These are phyloP conservation scores for Aegilops longissima DNA, from an alignment of 176 grass and related monocot genomes.

Conservation along the genomic window DNA sequence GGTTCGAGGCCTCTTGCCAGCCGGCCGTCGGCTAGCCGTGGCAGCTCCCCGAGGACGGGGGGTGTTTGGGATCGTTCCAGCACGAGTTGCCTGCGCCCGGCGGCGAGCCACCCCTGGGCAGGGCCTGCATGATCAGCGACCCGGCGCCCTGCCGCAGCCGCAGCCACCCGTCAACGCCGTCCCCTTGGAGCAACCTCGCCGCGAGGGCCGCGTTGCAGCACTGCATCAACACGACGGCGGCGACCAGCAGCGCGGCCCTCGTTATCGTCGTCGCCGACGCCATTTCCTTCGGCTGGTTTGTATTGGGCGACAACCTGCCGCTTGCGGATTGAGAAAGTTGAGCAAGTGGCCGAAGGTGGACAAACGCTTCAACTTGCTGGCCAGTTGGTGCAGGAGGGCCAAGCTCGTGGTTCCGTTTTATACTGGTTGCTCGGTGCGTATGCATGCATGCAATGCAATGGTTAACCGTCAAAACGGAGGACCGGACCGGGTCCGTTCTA, in stretches of 20 bases:
- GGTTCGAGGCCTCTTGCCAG: not conserved
- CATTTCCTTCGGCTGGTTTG: not conserved
- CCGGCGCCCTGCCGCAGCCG: not conserved
- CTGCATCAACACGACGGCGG: slow-evolving; percentile 22
- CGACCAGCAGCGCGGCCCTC: not conserved
- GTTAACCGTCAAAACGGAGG: not conserved
- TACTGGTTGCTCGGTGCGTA: not conserved
- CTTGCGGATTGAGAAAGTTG: too few relatives aligned
- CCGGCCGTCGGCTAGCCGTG: not conserved
- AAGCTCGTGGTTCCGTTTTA: not conserved
- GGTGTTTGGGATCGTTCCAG: not conserved
- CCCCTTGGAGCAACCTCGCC: not conserved
- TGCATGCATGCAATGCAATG: not conserved
- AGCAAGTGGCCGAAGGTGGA: not conserved
- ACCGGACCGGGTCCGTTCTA: slow-evolving; percentile 1
- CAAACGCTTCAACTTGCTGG: not conserved
- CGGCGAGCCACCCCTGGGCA: not conserved
- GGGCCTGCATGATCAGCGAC: slow-evolving; percentile 1
- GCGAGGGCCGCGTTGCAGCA: slow-evolving; percentile 6
- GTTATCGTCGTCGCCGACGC: too few relatives aligned
- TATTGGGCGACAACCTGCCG: too few relatives aligned
- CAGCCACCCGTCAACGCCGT: not conserved
- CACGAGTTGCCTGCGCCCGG: not conserved
- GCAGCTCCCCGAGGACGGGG: not conserved
- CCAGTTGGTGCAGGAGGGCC: not conserved